phyloP scores from a whole-genome alignment of 73 alveolate genomes.

The Urostyla sp. region DNA sequence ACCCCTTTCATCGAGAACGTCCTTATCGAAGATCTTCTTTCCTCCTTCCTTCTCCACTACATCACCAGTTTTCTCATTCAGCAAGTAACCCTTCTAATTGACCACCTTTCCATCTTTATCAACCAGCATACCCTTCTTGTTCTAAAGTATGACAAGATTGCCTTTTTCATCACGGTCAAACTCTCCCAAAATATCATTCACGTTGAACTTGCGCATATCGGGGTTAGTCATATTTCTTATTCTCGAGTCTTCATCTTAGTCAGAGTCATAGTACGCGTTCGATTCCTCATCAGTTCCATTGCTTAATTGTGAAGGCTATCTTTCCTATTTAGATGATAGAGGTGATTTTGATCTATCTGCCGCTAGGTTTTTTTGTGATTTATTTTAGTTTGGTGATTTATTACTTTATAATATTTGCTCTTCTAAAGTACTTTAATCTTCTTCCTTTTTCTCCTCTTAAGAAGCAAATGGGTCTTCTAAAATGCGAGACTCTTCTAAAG shows the following conservation, averaged over 20 bases:
- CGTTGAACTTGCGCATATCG: constrained; percentile 57
- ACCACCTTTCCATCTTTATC: constrained; percentile 64
- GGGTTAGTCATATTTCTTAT: constrained; percentile 28
- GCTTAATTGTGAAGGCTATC: constrained; percentile 15
- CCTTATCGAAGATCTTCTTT: constrained; percentile 37
- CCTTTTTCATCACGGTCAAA: constrained; percentile 70
- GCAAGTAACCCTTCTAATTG: constrained; percentile 55
- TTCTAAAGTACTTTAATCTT: too few species aligned
- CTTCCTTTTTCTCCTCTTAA: too few species aligned
- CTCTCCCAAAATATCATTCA: constrained; percentile 67
- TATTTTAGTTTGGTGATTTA: not conserved
- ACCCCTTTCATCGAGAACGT: constrained; percentile 58
- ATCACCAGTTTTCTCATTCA: constrained; percentile 60
- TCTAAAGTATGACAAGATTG: constrained; percentile 42
- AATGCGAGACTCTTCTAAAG: too few species aligned
- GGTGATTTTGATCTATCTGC: too few species aligned
- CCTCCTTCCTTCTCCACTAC: constrained; percentile 62
- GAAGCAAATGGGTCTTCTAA: too few species aligned
- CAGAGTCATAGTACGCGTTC: constrained; percentile 36
- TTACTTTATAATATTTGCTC: not conserved
- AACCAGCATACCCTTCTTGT: constrained; percentile 53
- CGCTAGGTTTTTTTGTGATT: too few species aligned
- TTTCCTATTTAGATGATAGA: not conserved
- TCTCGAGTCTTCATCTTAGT: constrained; percentile 55
- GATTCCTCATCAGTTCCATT: too few species aligned